These are phyloP conservation scores for Sisymbrium irio DNA, from an alignment of 345 rosid genomes.

Conservation along the genomic window DNA sequence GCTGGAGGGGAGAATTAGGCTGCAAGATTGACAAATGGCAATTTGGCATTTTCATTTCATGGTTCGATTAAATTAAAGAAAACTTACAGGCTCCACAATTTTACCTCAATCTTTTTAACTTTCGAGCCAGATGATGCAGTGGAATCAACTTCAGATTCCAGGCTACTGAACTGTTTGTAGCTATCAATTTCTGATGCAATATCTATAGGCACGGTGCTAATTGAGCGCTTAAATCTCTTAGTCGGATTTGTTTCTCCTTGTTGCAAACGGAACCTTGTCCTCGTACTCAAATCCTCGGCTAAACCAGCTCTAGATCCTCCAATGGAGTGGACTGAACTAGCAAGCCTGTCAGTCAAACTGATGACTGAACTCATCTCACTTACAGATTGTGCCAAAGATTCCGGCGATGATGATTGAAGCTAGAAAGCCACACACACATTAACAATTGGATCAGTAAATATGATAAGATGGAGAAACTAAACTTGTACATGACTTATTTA, in stretches of 20 bases:
- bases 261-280: constrained; percentile 60
- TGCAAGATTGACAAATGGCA: constrained; percentile 30
- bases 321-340: constrained; percentile 62
- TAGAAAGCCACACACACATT: constrained; percentile 26
- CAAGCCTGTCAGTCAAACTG: constrained; percentile 65
- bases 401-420: constrained; percentile 61
- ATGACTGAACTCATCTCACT: constrained; percentile 73
- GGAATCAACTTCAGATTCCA: constrained; percentile 66
- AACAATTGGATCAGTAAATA: neutral
- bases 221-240: constrained; percentile 63
- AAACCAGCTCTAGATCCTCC: constrained; percentile 77
- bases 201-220: constrained; percentile 61
- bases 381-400: constrained; percentile 56
- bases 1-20: constrained; percentile 53
- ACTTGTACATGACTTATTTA: neutral
- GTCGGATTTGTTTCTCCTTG: constrained; percentile 54
- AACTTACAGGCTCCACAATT: neutral
- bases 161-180: constrained; percentile 53
- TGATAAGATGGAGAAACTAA: neutral
- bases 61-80: neutral
- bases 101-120: constrained; percentile 67
- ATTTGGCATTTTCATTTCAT: neutral
- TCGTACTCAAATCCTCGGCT: constrained; percentile 76
- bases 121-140: constrained; percentile 65
- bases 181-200: constrained; percentile 56